These are phyloP conservation scores for Leccinum pachyderme DNA, from an alignment of 1,284 basidiomycete species.

Conservation along the genomic window DNA sequence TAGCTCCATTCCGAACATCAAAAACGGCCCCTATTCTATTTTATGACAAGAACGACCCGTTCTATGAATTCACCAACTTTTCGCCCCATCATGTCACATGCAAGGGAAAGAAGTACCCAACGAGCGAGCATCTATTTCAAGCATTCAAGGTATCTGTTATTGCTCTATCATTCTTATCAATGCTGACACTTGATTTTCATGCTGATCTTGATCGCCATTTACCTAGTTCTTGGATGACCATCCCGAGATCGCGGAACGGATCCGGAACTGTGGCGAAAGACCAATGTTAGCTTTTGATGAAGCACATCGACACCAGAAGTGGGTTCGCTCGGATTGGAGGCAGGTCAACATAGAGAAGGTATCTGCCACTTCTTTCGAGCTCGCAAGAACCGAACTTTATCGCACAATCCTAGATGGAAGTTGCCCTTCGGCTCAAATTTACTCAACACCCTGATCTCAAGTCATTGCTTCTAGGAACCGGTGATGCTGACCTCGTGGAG, in stretches of 20 bases:
- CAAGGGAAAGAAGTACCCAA: conserved; percentile 59
- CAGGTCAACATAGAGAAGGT: conserved; percentile 61
- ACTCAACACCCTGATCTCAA: conserved; percentile 57
- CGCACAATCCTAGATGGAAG: conserved; percentile 52
- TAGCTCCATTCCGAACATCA: conserved; percentile 29
- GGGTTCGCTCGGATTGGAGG: conserved; percentile 59
- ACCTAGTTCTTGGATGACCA: conserved; percentile 53
- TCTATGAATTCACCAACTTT: conserved; percentile 71
- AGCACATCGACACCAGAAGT: conserved; percentile 60
- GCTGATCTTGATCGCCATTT: neutral
- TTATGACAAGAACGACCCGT: conserved; percentile 57
- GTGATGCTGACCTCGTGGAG: conserved; percentile 60
- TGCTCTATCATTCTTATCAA: neutral
- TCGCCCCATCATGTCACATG: conserved; percentile 57
- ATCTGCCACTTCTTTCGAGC: neutral
- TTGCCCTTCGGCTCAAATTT: conserved; percentile 58
- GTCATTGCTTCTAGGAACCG: conserved; percentile 55
- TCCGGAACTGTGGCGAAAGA: conserved; percentile 56
- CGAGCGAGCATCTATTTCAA: conserved; percentile 68
- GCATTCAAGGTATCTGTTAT: conserved; percentile 53
- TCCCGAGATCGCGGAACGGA: conserved; percentile 61
- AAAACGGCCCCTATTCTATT: conserved; percentile 46
- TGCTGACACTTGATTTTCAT: neutral
- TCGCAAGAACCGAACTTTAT: neutral
- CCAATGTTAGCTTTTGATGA: conserved; percentile 65